Evolutionary conservation across 2,329 filamentous ascomycete species (phyloP).

Genomic region (Penicillium concentricum): DNA sequence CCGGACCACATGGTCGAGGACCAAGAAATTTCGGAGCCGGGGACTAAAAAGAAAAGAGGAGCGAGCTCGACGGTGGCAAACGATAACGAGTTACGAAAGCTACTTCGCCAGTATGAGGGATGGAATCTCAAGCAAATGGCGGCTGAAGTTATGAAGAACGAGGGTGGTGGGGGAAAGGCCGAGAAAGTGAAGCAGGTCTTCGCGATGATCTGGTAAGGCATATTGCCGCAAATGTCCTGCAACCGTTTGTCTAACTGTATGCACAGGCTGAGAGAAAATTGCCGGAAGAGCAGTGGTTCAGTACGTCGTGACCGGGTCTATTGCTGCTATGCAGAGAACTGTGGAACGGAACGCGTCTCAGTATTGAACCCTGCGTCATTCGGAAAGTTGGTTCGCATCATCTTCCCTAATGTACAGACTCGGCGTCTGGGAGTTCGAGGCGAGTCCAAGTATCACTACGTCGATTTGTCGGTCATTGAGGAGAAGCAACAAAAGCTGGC

Average conservation of each 20-base stretch:
- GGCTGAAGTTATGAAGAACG: constrained; percentile 49
- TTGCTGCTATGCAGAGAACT: constrained; percentile 89
- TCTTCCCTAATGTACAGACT: constrained; percentile 94
- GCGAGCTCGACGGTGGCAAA: constrained; percentile 50
- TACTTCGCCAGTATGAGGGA: constrained; percentile 49
- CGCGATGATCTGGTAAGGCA: constrained; percentile 51
- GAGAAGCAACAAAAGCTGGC: constrained; percentile 41
- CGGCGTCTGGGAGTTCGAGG: constrained; percentile 87
- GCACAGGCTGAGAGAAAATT: constrained; percentile 49
- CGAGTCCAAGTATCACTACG: constrained; percentile 97
- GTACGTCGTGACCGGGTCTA: constrained; percentile 93
- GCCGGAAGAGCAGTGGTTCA: constrained; percentile 55
- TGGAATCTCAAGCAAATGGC: constrained; percentile 49
- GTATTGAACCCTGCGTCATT: constrained; percentile 96
- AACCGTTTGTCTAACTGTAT: constrained; percentile 8
- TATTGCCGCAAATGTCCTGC: background rate
- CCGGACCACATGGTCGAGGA: constrained; percentile 42
- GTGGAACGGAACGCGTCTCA: constrained; percentile 88
- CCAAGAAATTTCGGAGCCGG: constrained; percentile 45
- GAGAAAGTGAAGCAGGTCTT: constrained; percentile 55
- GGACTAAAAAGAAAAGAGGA: constrained; percentile 47
- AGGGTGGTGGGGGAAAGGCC: constrained; percentile 50
- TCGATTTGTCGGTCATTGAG: constrained; percentile 50
- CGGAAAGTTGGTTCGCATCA: constrained; percentile 91
- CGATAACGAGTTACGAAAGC: constrained; percentile 49